Conservation (phyloP, 257 asterid species). For the Thymus mandschuricus region DNA sequence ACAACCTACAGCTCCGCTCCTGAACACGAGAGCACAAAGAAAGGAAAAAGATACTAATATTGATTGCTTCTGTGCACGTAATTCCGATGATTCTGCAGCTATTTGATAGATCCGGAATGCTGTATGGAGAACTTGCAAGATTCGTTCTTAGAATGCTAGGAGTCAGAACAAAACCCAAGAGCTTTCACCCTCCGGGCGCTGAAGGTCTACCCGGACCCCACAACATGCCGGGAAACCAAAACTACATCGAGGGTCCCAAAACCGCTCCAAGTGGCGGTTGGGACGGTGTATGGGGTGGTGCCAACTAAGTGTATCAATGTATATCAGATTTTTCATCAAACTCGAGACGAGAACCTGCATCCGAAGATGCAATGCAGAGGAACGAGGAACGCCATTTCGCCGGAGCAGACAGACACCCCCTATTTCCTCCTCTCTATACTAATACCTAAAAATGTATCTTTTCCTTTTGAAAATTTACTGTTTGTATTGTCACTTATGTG, state of each 20-base stretch:
- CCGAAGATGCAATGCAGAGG: slow-evolving; percentile 27
- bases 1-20: not conserved
- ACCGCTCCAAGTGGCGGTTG: slow-evolving; percentile 69
- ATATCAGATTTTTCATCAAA: slow-evolving; percentile 12
- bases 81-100: slow-evolving; percentile 54
- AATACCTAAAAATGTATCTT: not conserved
- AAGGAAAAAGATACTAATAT: not conserved
- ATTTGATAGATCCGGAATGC: slow-evolving; percentile 88
- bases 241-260: slow-evolving; percentile 74
- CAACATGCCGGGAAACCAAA: slow-evolving; percentile 52
- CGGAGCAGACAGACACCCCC: slow-evolving; percentile 1
- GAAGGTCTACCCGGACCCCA: slow-evolving; percentile 70
- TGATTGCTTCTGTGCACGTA: slow-evolving; percentile 6
- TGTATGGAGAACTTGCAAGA: slow-evolving; percentile 94
- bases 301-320: slow-evolving; percentile 30
- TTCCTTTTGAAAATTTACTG: not conserved
- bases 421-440: not conserved
- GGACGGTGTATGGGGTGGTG: slow-evolving; percentile 79
- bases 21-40: not conserved
- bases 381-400: slow-evolving; percentile 14
- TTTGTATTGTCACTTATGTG: not conserved
- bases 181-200: slow-evolving; percentile 58
- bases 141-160: slow-evolving; percentile 91
- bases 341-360: slow-evolving; percentile 19
- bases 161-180: slow-evolving; percentile 63